Percentiles rank a stretch among this genome's conserved stretches.
Conservation (phyloP, 129 eudicot genomes). For the Lactuca saligna region DNA sequence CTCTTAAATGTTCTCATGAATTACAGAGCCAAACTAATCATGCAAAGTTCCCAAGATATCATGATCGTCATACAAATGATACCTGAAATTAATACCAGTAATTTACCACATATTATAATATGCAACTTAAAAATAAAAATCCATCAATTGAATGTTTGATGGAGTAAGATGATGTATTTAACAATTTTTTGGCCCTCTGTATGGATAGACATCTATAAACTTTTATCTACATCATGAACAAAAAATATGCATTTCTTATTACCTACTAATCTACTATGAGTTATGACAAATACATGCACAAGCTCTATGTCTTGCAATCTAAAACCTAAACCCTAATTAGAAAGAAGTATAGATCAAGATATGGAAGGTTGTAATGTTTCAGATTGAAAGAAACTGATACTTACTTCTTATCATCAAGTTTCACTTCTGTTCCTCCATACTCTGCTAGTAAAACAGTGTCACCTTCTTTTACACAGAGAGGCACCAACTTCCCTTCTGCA, state of each 20-base stretch:
- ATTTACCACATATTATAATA: no score
- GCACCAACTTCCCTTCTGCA: constrained; percentile 49
- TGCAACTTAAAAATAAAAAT: no score
- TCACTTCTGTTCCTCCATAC: constrained; percentile 73
- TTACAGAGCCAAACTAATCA: neutral
- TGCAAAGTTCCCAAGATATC: neutral
- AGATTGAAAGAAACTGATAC: constrained; percentile 16
- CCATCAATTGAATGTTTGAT: no score
- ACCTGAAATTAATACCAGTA: neutral
- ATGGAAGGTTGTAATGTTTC: neutral
- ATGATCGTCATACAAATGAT: neutral
- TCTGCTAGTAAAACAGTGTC: constrained; percentile 70
- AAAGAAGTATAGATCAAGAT: neutral
- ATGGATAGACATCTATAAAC: no score
- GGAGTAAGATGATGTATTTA: no score
- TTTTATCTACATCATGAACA: no score
- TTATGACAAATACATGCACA: no score
- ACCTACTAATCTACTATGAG: no score
- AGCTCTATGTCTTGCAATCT: no score
- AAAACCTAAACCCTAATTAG: neutral
- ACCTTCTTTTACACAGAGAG: constrained; percentile 68
- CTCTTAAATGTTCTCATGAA: neutral
- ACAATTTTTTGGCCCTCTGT: no score
- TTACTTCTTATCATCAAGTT: constrained; percentile 72
- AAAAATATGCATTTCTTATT: no score